Evolutionary conservation across 208 protist species (phyloP), one percentile per base, ranked within the genome.

Genomic region (Tritrichomonas foetus): DNA sequence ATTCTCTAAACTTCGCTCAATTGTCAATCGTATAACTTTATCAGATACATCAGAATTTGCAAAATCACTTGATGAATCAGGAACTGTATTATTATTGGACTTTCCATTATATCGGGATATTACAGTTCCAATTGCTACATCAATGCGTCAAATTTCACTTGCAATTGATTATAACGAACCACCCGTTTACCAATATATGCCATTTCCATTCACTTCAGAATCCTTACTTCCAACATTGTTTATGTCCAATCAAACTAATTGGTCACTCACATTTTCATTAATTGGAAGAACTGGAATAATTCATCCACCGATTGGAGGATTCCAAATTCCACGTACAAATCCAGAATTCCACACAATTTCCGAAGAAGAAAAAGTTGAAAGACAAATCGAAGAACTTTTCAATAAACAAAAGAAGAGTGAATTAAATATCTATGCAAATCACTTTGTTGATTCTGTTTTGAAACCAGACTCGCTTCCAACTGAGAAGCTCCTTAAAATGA

Each of bases 381-480:
- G 39, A 39, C 78, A 89, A 57, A 89, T 89, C 27, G 78, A 89
- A 89, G 78, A 89, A 89, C 39, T 89, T 3, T 89, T 89, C n/a
- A 53, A 25, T 3, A 89, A 89, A 57, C 11, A 57, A 50, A 89
- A 89, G 78, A 89, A 89, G 30, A 33, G 41, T 89, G 78, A 53
- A 16, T 39, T 89, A 3, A 57, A 57, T 57, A 33, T 89, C 39
- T 55, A 47, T 0, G 47, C 78, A 39, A 33, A 53, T 27, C 25
- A 57, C 39, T 89, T 89, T n/a, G 30, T 89, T 8, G 78, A 89
- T 57, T 89, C 78, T 33, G 57, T 89, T 20, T 36, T 89, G 0
- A 89, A 0, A 50, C 78, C 78, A 39, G 30, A 25, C 22, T 14
- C 25, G 30, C 8, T 89, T 39, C 44, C 5, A 57, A 89, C 78